A percentile compares a stretch with the other conserved stretches of the same genome.
Evolutionary conservation across 352 stramenopile genomes (phyloP).

Genomic region (Globisporangium solare): DNA sequence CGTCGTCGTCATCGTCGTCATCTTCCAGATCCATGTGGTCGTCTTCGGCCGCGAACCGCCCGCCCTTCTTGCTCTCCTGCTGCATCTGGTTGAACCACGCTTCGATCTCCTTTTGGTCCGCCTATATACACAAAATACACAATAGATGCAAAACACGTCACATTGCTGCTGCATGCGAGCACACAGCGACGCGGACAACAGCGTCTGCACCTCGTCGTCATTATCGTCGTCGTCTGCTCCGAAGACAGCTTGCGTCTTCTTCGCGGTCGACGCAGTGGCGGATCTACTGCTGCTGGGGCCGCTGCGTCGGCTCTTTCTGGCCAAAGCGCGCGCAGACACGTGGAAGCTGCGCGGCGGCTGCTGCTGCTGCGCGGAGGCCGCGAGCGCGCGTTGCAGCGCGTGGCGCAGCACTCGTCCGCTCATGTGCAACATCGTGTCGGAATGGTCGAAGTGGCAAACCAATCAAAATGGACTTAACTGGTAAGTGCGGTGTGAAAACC

Average conservation of each 20-base stretch:
- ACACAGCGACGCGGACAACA: not conserved
- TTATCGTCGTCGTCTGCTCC: conserved; percentile 20
- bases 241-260: conserved; percentile 22
- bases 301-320: conserved; percentile 42
- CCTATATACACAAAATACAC: conserved; percentile 17
- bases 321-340: conserved; percentile 26
- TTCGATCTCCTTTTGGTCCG: conserved; percentile 33
- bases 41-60: conserved; percentile 21
- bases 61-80: conserved; percentile 15
- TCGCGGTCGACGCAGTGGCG: conserved; percentile 2
- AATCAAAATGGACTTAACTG: conserved; percentile 1
- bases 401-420: conserved; percentile 4
- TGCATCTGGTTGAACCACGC: conserved; percentile 46
- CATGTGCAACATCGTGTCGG: conserved; percentile 1
- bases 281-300: conserved; percentile 3
- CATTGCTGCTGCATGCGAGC: not conserved
- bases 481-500: not conserved
- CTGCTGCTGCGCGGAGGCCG: not conserved
- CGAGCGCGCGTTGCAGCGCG: conserved; percentile 2
- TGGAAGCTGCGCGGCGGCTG: conserved; percentile 32
- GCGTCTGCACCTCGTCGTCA: conserved; percentile 2
- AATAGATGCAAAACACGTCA: not conserved
- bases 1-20: conserved; percentile 22
- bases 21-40: conserved; percentile 25
- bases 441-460: conserved; percentile 3